Conservation (phyloP, 495 filamentous ascomycete species). For the Ramalina peruviana region DNA sequence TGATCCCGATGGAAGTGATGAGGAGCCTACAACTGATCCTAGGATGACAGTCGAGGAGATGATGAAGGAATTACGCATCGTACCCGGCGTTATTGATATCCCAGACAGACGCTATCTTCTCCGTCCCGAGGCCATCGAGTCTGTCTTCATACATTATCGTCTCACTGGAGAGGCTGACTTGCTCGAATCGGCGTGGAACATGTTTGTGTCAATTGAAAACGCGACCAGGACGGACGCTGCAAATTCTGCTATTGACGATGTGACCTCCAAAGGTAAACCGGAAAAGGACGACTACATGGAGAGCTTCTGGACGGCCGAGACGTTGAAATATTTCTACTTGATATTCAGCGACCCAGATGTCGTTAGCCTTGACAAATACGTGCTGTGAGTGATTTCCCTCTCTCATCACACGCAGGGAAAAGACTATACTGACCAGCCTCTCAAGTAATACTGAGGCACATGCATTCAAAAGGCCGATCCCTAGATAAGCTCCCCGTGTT, state of each 20-base stretch:
- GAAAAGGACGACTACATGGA: conserved; percentile 36
- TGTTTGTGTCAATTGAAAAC: conserved; percentile 53
- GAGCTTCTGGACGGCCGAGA: conserved; percentile 57
- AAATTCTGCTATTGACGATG: conserved; percentile 45
- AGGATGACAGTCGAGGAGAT: conserved; percentile 25
- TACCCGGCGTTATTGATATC: conserved; percentile 44
- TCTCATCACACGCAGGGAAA: neutral
- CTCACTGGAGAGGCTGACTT: conserved; percentile 56
- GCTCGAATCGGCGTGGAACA: conserved; percentile 58
- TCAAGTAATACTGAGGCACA: conserved; percentile 65
- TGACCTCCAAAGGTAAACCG: conserved; percentile 23
- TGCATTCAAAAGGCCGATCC: conserved; percentile 42
- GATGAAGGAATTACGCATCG: conserved; percentile 33
- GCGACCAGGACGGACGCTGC: conserved; percentile 44
- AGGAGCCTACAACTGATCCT: neutral
- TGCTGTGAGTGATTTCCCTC: conserved; percentile 30
- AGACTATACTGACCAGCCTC: conserved; percentile 1
- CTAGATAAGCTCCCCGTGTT: neutral
- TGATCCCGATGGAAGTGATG: neutral
- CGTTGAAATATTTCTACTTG: conserved; percentile 88
- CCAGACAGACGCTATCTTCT: conserved; percentile 53
- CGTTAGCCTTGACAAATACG: conserved; percentile 57
- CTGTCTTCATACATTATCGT: conserved; percentile 61
- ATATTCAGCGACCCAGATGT: conserved; percentile 61
- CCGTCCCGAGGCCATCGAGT: conserved; percentile 56